Evolutionary conservation across 2,329 filamentous ascomycete species (phyloP), one percentile per base, ranked within the genome.

Genomic region (Colletotrichum sp.): DNA sequence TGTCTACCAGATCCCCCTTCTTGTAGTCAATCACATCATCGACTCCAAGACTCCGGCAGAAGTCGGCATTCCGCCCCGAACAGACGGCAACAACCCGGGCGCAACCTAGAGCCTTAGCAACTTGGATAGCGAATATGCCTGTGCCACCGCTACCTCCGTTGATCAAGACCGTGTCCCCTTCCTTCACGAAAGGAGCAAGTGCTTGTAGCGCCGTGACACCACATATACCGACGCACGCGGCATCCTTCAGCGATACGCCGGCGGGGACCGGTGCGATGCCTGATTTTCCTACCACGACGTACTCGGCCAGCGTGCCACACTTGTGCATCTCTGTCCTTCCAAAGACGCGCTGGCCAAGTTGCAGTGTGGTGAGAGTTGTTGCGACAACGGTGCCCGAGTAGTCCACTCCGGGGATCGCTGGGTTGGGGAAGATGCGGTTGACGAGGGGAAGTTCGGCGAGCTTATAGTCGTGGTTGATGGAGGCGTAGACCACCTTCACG

Each of bases 401-500:
- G 78, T 92, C 90, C 77, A 87, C 84, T 18, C 87, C 87, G 0
- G 87, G 87, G 2, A 83, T 87, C 10, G 85, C 85, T n/a, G 89
- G 89, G 10, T 79, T 80, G 39, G 79, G 70, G 28, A 84, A 71
- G 8, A 84, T 74, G 63, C 83, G 69, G 28, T 83, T 83, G 7
- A 84, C 84, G 5, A 87, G 65, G 21, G 55, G 67, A 13, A 44
- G 7, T 63, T 87, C 86, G n/a, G 83, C 79, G 6, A 88, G 59
- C 76, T 90, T 90, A 84, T 86, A 86, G 80, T 90, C 89, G 75
- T 88, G 88, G 79, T 90, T 90, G 28, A 89, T 80, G 6, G 84
- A 81, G 1, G 85, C 83, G 77, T 84, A 83, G 65, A 83, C 79
- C 66, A 90, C 86, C 69, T 84, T 80, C 68, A 90, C 81, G 49